These are phyloP conservation scores for Vigna nakashimae DNA, from an alignment of 306 rosid genomes.

Conservation along the genomic window DNA sequence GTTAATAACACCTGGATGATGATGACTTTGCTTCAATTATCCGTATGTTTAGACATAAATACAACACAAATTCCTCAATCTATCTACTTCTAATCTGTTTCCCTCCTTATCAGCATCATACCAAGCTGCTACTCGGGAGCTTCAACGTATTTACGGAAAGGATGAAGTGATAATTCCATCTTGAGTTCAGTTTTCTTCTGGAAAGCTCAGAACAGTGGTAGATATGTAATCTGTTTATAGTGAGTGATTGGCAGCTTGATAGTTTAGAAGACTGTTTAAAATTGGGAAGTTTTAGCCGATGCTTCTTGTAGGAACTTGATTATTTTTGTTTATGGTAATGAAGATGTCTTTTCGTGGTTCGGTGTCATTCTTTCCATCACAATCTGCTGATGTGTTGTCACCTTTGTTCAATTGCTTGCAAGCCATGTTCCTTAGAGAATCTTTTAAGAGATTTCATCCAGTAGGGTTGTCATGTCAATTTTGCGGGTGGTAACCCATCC, in stretches of 20 bases:
- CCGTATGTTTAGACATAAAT: background rate
- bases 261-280: slow-evolving; percentile 47
- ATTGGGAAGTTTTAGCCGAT: slow-evolving; percentile 45
- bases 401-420: background rate
- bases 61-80: slow-evolving; percentile 19
- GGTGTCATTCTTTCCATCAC: slow-evolving; percentile 8
- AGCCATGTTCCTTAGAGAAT: slow-evolving; percentile 3
- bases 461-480: slow-evolving; percentile 1
- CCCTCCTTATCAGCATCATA: slow-evolving; percentile 68
- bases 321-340: slow-evolving; percentile 36
- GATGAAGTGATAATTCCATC: slow-evolving; percentile 71
- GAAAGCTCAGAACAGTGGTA: slow-evolving; percentile 45
- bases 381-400: slow-evolving; percentile 31
- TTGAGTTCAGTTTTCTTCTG: slow-evolving; percentile 53
- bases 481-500: slow-evolving; percentile 26
- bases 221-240: slow-evolving; percentile 55
- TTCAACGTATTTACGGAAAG: slow-evolving; percentile 94
- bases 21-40: slow-evolving; percentile 24
- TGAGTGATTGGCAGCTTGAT: slow-evolving; percentile 45
- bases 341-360: slow-evolving; percentile 42
- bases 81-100: slow-evolving; percentile 9
- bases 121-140: slow-evolving; percentile 96
- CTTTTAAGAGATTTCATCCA: slow-evolving; percentile 13
- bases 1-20: slow-evolving; percentile 24
- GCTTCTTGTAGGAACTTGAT: slow-evolving; percentile 50